Percentiles rank a stretch among this genome's conserved stretches.
These are phyloP conservation scores for Globisporangium spinosum DNA, from an alignment of 352 stramenopile species.

Conservation along the genomic window DNA sequence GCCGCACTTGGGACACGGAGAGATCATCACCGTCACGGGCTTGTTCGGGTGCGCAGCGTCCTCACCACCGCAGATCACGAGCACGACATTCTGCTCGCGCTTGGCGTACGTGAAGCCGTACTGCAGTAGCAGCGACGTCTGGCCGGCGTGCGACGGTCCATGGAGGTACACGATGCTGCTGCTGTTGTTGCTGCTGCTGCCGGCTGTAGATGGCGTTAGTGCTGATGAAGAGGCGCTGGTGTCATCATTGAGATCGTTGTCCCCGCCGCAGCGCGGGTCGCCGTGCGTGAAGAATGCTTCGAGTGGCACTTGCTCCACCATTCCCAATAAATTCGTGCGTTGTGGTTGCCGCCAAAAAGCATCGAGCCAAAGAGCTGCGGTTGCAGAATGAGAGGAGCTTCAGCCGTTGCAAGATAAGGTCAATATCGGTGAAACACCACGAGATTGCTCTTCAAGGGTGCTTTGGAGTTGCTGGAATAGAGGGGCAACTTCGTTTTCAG, in stretches of 20 bases:
- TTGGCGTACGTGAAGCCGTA: constrained; percentile 56
- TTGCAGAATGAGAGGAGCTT: neutral
- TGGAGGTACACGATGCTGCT: constrained; percentile 42
- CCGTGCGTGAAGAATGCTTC: constrained; percentile 69
- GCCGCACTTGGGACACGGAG: constrained; percentile 37
- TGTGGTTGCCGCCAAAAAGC: neutral
- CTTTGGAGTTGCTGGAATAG: neutral
- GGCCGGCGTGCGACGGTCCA: constrained; percentile 31
- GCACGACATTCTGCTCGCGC: constrained; percentile 38
- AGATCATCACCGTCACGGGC: constrained; percentile 31
- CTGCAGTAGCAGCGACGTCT: constrained; percentile 65
- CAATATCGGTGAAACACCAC: neutral
- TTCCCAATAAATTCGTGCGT: neutral
- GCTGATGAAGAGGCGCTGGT: constrained; percentile 3
- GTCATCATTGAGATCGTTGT: neutral
- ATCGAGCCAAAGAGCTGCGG: neutral
- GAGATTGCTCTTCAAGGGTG: neutral
- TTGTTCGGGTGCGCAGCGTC: constrained; percentile 25
- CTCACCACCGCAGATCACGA: constrained; percentile 38
- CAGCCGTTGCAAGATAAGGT: neutral
- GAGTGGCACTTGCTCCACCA: constrained; percentile 19
- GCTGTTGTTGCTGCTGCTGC: neutral
- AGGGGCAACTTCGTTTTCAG: constrained; percentile 8
- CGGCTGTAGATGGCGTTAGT: neutral
- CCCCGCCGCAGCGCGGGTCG: constrained; percentile 19